phyloP scores from a whole-genome alignment of 2,329 filamentous ascomycete species.

The Diaporthe velutina region DNA sequence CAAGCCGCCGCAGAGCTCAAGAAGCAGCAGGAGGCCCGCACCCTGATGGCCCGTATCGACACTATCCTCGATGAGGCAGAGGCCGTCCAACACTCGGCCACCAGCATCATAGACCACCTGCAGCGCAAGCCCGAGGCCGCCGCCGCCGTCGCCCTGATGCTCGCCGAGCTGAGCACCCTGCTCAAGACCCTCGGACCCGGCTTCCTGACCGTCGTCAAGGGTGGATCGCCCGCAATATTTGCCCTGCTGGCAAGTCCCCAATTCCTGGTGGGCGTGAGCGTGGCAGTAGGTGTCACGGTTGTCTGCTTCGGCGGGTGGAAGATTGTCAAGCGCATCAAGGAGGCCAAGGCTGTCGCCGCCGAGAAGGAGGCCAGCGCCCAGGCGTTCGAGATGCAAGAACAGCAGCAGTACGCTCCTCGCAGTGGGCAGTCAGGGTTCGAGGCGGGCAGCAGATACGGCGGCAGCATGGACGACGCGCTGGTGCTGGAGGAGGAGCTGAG shows the following conservation, averaged over 20 bases:
- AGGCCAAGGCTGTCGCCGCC: slow-evolving; percentile 50
- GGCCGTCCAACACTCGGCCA: slow-evolving; percentile 87
- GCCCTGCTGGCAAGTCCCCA: slow-evolving; percentile 89
- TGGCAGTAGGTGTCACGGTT: slow-evolving; percentile 92
- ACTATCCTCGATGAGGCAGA: slow-evolving; percentile 86
- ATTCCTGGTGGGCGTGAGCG: slow-evolving; percentile 91
- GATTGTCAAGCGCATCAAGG: slow-evolving; percentile 88
- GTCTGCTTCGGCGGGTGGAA: slow-evolving; percentile 98
- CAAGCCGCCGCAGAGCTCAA: slow-evolving; percentile 70
- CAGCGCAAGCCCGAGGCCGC: slow-evolving; percentile 85
- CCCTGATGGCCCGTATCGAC: slow-evolving; percentile 81
- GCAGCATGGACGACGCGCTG: slow-evolving; percentile 64
- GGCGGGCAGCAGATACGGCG: slow-evolving; percentile 26
- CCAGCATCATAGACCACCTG: slow-evolving; percentile 81
- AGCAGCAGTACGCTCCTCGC: background rate
- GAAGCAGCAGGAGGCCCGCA: slow-evolving; percentile 55
- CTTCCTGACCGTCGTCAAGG: slow-evolving; percentile 81
- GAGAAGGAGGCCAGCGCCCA: slow-evolving; percentile 42
- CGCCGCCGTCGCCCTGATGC: slow-evolving; percentile 90
- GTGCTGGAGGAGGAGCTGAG: slow-evolving; percentile 70
- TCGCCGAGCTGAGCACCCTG: slow-evolving; percentile 90
- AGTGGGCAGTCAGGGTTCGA: slow-evolving; percentile 19
- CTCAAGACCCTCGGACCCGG: slow-evolving; percentile 87
- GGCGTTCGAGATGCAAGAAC: slow-evolving; percentile 46
- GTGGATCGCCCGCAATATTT: slow-evolving; percentile 86